These are phyloP conservation scores for Retiboletus flavoniger DNA, from an alignment of 1,284 basidiomycete species.

Conservation along the genomic window DNA sequence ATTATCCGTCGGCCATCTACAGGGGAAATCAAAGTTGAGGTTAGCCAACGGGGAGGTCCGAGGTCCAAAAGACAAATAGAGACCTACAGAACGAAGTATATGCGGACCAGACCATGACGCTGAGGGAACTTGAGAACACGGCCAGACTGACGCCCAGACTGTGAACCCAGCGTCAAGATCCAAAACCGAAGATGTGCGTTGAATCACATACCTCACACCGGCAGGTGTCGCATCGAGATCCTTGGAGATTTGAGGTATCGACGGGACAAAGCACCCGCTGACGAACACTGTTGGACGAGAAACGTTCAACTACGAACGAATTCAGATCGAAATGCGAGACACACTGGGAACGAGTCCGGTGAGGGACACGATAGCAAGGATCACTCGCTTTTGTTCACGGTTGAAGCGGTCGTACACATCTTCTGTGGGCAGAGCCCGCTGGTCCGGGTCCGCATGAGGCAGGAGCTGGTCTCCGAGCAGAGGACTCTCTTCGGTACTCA, in stretches of 20 bases:
- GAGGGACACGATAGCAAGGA: slow-evolving; percentile 42
- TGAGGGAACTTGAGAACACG: slow-evolving; percentile 22
- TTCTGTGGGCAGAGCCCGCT: slow-evolving; percentile 2
- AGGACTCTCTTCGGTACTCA: slow-evolving; percentile 24
- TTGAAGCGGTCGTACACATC: slow-evolving; percentile 45
- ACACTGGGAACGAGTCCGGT: slow-evolving; percentile 26
- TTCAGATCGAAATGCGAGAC: slow-evolving; percentile 2
- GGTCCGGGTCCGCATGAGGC: not conserved
- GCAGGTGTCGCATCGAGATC: slow-evolving; percentile 41
- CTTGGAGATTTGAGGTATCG: slow-evolving; percentile 43
- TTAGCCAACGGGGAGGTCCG: not conserved
- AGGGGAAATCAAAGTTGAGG: not conserved
- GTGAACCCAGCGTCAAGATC: not conserved
- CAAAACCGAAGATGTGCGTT: not conserved
- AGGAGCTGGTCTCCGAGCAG: slow-evolving; percentile 16
- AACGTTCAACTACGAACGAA: not conserved
- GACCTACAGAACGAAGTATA: slow-evolving; percentile 32
- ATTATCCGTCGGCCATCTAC: slow-evolving; percentile 43
- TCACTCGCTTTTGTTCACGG: slow-evolving; percentile 35
- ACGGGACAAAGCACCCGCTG: slow-evolving; percentile 46
- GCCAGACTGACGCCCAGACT: slow-evolving; percentile 31
- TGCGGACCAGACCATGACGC: slow-evolving; percentile 28
- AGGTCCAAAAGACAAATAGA: not conserved
- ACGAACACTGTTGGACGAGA: slow-evolving; percentile 40
- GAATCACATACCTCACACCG: slow-evolving; percentile 39